phyloP scores from a whole-genome alignment of 345 rosid species.

The Murraya koenigii region DNA sequence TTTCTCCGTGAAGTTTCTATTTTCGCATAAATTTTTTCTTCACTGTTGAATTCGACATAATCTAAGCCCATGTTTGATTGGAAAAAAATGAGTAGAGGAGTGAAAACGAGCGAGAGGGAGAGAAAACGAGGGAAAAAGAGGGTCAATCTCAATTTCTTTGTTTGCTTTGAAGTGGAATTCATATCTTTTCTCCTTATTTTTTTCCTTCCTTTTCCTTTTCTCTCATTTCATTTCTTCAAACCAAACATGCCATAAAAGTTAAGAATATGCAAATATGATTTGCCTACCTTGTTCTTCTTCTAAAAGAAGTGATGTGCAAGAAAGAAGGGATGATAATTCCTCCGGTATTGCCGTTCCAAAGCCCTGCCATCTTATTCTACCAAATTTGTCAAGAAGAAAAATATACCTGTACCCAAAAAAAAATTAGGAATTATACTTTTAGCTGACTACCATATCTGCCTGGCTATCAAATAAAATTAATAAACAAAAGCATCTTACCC shows the following conservation, averaged over 20 bases:
- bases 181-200: too few species aligned
- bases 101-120: too few species aligned
- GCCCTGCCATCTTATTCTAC: slow-evolving; percentile 96
- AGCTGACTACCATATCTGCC: neutral
- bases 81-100: too few species aligned
- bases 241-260: neutral
- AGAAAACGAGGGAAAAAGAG: too few species aligned
- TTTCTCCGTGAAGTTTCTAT: neutral
- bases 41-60: neutral
- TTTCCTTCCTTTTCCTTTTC: too few species aligned
- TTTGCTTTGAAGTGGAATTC: too few species aligned
- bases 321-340: slow-evolving; percentile 72
- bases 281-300: slow-evolving; percentile 45
- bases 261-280: neutral
- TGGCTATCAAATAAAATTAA: neutral
- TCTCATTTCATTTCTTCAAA: too few species aligned
- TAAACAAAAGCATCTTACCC: slow-evolving; percentile 49
- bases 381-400: slow-evolving; percentile 66
- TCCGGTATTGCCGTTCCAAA: slow-evolving; percentile 68
- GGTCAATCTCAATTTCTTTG: too few species aligned
- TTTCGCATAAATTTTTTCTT: neutral
- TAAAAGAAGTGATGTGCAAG: slow-evolving; percentile 67
- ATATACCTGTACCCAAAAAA: slow-evolving; percentile 47
- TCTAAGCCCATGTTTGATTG: neutral
- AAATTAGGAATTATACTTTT: neutral